Evolutionary conservation across 192 early-diverging fungal species (phyloP).

Genomic region (Phycomyces nitens): DNA sequence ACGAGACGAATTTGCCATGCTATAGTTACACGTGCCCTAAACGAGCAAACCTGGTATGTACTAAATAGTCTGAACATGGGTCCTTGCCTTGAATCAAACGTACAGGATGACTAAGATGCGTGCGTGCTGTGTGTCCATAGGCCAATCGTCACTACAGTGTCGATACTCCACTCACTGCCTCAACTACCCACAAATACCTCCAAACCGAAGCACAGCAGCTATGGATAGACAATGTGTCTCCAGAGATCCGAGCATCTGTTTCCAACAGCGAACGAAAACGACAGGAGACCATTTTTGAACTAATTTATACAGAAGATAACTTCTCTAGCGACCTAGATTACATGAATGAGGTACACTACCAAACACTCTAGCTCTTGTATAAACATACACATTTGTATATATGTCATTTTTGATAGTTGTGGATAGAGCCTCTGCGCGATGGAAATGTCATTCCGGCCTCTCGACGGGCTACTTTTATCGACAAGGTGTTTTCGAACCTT

Average conservation of each 20-base stretch:
- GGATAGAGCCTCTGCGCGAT: conserved; percentile 61
- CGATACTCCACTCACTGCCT: background rate
- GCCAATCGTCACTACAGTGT: background rate
- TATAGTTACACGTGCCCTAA: conserved; percentile 89
- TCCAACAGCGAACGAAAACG: conserved; percentile 72
- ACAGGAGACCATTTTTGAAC: conserved; percentile 91
- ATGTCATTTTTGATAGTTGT: conserved; percentile 40
- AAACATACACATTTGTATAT: background rate
- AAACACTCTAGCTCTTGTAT: background rate
- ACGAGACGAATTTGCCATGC: conserved; percentile 54
- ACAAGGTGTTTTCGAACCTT: conserved; percentile 75
- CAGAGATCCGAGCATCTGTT: conserved; percentile 3
- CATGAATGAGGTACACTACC: conserved; percentile 59
- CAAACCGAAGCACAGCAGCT: conserved; percentile 5
- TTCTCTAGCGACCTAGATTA: conserved; percentile 85
- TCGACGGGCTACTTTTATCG: conserved; percentile 68
- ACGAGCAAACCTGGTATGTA: conserved; percentile 12
- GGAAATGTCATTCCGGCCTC: conserved; percentile 63
- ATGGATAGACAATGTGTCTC: conserved; percentile 15
- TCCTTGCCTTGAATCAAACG: background rate
- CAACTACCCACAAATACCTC: conserved; percentile 8
- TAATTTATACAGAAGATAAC: conserved; percentile 86
- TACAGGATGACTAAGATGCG: background rate
- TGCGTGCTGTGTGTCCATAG: background rate
- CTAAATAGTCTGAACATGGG: no score